Conservation (phyloP, 2,329 filamentous ascomycete genomes). For the Botrytis galanthina region DNA sequence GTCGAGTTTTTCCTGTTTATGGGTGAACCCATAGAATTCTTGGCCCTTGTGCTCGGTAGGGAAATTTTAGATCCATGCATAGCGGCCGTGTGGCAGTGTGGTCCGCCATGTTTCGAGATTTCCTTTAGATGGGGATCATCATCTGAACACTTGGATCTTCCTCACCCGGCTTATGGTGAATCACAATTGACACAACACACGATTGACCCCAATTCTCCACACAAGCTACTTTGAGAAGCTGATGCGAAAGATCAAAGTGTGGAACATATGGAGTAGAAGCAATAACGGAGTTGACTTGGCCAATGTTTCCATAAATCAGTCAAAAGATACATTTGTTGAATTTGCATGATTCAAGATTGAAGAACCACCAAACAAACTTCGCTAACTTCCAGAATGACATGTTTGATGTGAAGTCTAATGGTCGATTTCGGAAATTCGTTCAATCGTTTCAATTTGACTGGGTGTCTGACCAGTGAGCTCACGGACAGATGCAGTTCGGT, state of each 20-base stretch:
- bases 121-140: slow-evolving; percentile 32
- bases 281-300: slow-evolving; percentile 14
- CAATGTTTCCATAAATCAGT: slow-evolving; percentile 4
- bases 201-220: slow-evolving; percentile 17
- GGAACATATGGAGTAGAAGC: slow-evolving; percentile 14
- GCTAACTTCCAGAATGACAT: slow-evolving; percentile 15
- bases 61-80: slow-evolving; percentile 26
- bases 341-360: slow-evolving; percentile 5
- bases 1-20: slow-evolving; percentile 29
- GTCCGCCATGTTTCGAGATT: slow-evolving; percentile 31
- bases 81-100: slow-evolving; percentile 28
- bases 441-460: slow-evolving; percentile 28
- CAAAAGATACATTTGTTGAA: slow-evolving; percentile 13
- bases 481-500: slow-evolving; percentile 37
- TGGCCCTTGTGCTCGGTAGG: slow-evolving; percentile 24
- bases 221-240: slow-evolving; percentile 18
- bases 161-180: slow-evolving; percentile 33
- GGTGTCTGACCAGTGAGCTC: slow-evolving; percentile 31
- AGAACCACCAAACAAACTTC: slow-evolving; percentile 12
- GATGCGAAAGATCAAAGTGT: slow-evolving; percentile 12
- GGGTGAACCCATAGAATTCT: slow-evolving; percentile 28
- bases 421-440: slow-evolving; percentile 22
- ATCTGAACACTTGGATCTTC: slow-evolving; percentile 38
- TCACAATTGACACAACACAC: slow-evolving; percentile 32
- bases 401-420: slow-evolving; percentile 12